Evolutionary conservation across 495 filamentous ascomycete species (phyloP).

Genomic region (Aspergillus wentii): DNA sequence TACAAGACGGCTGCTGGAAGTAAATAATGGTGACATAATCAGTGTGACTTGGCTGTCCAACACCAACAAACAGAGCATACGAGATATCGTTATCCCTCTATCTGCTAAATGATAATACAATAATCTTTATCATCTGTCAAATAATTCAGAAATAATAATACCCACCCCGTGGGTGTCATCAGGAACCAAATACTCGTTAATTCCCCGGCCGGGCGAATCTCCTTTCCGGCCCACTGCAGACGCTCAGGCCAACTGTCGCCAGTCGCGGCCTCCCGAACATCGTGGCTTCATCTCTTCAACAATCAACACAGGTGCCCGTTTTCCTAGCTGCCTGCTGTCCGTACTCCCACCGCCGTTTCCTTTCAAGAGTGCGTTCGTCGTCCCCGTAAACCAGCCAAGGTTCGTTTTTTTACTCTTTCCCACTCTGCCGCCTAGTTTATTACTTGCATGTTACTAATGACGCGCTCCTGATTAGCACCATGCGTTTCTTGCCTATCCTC

Average conservation of each 20-base stretch:
- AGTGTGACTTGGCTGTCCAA: too few relatives aligned
- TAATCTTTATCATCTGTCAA: too few relatives aligned
- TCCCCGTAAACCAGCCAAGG: conserved; percentile 12
- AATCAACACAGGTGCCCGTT: conserved; percentile 16
- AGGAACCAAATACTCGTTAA: too few relatives aligned
- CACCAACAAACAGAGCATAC: too few relatives aligned
- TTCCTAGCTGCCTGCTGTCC: conserved; percentile 23
- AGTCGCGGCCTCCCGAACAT: conserved; percentile 11
- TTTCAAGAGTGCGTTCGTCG: conserved; percentile 16
- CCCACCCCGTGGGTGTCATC: too few relatives aligned
- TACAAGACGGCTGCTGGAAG: neutral
- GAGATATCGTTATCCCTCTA: too few relatives aligned
- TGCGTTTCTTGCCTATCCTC: conserved; percentile 65
- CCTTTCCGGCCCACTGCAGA: neutral
- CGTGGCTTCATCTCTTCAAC: conserved; percentile 18
- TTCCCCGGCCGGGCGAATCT: neutral
- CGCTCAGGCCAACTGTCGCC: conserved; percentile 16
- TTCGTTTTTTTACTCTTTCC: too few relatives aligned
- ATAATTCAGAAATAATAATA: too few relatives aligned
- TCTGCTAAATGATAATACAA: too few relatives aligned
- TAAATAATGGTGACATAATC: neutral
- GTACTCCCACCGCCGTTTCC: too few relatives aligned
- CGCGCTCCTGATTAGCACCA: conserved; percentile 27
- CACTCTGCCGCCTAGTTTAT: neutral
- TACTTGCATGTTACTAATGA: conserved; percentile 7